Evolutionary conservation across 345 rosid genomes (phyloP), one percentile per base, ranked within the genome.

Genomic region (Ceriops zippeliana): DNA sequence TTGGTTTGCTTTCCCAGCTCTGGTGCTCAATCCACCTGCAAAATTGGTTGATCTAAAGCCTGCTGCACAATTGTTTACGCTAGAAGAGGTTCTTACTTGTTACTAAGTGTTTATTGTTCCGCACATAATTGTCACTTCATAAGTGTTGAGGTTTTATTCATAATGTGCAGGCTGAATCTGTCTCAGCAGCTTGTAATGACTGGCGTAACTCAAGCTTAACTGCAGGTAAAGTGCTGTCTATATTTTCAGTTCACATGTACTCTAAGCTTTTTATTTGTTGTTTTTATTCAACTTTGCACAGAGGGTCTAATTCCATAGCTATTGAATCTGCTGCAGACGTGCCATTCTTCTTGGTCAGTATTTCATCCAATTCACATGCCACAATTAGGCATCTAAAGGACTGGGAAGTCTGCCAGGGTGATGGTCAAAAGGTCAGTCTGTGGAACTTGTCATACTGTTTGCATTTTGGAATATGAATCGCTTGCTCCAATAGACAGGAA

Each of bases 1-100:
- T 73, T 85, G 96, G 90, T 81, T 95, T 85, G 96, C 97, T 20
- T 95, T 95, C 61, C 96, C 96, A 69, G 96, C 89, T 37, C 81
- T 95, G 68, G 87, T 79, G 62, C 90, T 91, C 71, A 88, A 88
- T 79, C 99, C 97, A 68, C 90, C 96, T 35, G 99, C 83, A 56
- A 86, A 75, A 1, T 63, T 95, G 80, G 70, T 85, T 46, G 87
- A 86, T 20, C 80, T 90, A 78, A 88, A 77, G 81, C 85, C 90
- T 56, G 99, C 97, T 67, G 83, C 89, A 0, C 83, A 87, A 70
- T 84, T 90, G 83, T 86, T 95, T 77, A 87, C 80, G 68, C 60
- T 66, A 15, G 83, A 88, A 81, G 96, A 91, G 86, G 96, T 90
- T 42, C 49, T 13, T 42, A 13, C 17, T 13, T 13, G 17, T 4